These are phyloP conservation scores for Cenchrus americanus DNA, from an alignment of 176 grass and related monocot genomes.

Conservation along the genomic window DNA sequence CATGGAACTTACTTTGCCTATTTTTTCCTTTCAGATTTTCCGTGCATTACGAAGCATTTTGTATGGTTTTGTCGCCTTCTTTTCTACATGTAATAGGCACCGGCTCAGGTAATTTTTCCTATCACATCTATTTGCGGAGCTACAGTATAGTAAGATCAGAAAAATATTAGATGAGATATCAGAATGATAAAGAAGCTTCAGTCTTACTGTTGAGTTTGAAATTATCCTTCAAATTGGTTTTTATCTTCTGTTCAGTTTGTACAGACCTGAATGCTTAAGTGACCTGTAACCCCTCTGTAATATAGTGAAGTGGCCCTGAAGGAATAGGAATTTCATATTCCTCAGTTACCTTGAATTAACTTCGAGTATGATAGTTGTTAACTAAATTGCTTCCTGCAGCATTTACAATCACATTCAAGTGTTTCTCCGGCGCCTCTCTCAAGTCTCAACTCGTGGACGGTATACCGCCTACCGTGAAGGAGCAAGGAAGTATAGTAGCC, in stretches of 20 bases:
- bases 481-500: constrained; percentile 41
- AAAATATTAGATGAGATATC: constrained; percentile 14
- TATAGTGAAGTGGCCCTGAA: neutral
- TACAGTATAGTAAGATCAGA: constrained; percentile 6
- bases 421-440: constrained; percentile 56
- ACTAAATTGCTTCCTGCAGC: constrained; percentile 48
- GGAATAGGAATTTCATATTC: constrained; percentile 6
- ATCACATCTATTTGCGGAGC: neutral
- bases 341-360: neutral
- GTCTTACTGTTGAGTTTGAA: constrained; percentile 4
- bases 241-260: neutral
- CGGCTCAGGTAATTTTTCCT: constrained; percentile 73
- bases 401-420: constrained; percentile 88
- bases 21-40: constrained; percentile 70
- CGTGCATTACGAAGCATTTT: constrained; percentile 88
- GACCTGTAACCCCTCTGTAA: neutral
- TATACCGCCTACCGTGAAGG: constrained; percentile 43
- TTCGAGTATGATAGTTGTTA: constrained; percentile 7
- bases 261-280: constrained; percentile 9
- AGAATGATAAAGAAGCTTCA: neutral
- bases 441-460: constrained; percentile 15
- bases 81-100: constrained; percentile 93
- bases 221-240: neutral
- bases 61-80: constrained; percentile 96
- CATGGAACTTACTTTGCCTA: constrained; percentile 31